Evolutionary conservation across 2,329 filamentous ascomycete genomes (phyloP), one percentile per base, ranked within the genome.

Genomic region (Cercospora sp.): DNA sequence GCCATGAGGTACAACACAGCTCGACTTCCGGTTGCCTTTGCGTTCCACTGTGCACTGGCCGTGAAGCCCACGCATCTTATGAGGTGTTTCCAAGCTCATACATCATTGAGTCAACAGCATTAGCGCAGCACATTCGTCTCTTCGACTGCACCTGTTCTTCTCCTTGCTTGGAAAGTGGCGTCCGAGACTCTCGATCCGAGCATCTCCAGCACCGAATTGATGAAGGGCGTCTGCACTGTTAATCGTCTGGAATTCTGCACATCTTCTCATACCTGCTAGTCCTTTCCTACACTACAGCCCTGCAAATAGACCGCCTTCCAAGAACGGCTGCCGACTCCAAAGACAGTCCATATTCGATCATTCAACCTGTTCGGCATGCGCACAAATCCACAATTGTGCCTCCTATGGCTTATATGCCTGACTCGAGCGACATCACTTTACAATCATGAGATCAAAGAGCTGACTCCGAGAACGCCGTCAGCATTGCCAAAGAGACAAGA

Each of bases 371-470:
- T 51, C 45, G 12, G 23, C 5, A 51, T 51, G 45, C 45, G 45
- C 20, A 51, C 45, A 23, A 23, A 51, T 4, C 12, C 45, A 13
- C 12, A 5, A 13, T 20, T 51, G 9, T 51, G 45, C 45, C 45
- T 51, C 20, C 26, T 58, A 31, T 58, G 26, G 53, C 53, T 58
- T 12, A 33, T 33, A 28, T 58, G 26, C 6, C 53, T 58, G 26
- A 26, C 53, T 16, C 12, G 20, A 12, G 53, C 62, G 39, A 26
- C 51, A 4, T 42, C 77, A 8, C 31, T 26, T 58, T n/a, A n/a
- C 67, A 55, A 63, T 23, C 71, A 72, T 48, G 48, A 68, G 28
- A 39, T 70, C 10, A 70, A 73, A 61, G 68, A 69, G 26, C 65
- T 74, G 16, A 26, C 45, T 23, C 18, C 10, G 20, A 51, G 45